These are phyloP conservation scores for Tetrahymena malaccensis DNA, from an alignment of 73 alveolate genomes.

Conservation along the genomic window DNA sequence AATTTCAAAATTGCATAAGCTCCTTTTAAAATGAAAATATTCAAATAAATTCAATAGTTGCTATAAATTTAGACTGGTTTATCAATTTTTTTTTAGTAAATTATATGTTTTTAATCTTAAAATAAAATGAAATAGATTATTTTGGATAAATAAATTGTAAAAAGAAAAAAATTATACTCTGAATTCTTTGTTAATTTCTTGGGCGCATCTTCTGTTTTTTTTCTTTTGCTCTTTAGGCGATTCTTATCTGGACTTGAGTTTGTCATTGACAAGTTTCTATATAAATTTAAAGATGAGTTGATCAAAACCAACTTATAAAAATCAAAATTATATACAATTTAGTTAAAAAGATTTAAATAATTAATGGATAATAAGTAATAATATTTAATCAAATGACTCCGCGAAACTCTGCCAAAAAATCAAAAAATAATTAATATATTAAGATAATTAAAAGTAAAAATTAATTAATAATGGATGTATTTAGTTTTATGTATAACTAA, in stretches of 20 bases:
- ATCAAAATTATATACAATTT: neutral
- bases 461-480: neutral
- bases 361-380: neutral
- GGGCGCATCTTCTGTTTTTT: neutral
- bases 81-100: neutral
- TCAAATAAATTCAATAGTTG: neutral
- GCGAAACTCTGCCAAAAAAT: neutral
- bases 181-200: neutral
- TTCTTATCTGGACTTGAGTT: neutral
- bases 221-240: neutral
- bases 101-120: no score
- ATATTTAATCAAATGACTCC: neutral
- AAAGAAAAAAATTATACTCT: neutral
- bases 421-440: neutral
- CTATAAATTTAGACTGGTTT: neutral
- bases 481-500: no score
- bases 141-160: neutral
- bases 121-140: neutral
- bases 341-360: neutral
- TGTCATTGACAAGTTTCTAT: neutral
- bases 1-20: neutral
- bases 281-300: neutral
- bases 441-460: neutral
- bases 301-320: neutral
- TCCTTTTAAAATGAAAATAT: neutral